These are phyloP conservation scores for Pyrenopolyporus hunteri DNA, from an alignment of 495 filamentous ascomycete species.

Conservation along the genomic window DNA sequence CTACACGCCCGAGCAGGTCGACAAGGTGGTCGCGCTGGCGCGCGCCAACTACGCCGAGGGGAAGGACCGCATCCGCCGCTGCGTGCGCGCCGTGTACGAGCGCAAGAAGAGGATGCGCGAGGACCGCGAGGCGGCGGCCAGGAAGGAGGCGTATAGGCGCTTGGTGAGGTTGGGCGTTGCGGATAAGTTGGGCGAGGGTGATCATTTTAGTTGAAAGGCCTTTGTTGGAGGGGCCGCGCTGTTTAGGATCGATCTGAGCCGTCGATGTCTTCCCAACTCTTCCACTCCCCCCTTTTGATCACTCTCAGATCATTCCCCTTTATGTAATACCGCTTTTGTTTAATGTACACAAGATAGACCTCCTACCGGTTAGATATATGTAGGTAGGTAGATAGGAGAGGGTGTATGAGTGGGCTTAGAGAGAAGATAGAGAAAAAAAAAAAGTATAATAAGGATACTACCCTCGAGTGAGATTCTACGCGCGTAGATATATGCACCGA, in stretches of 20 bases:
- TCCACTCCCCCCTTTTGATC: not conserved
- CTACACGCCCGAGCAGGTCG: slow-evolving; percentile 85
- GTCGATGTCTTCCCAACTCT: not conserved
- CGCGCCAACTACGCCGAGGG: slow-evolving; percentile 87
- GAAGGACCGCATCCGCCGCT: slow-evolving; percentile 71
- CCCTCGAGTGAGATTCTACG: slow-evolving; percentile 5
- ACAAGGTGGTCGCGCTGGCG: slow-evolving; percentile 79
- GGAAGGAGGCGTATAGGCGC: slow-evolving; percentile 53
- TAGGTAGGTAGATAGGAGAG: not conserved
- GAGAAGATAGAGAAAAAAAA: not conserved
- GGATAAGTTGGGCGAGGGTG: slow-evolving; percentile 52
- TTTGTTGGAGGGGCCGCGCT: too few relatives aligned
- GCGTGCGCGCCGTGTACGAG: slow-evolving; percentile 91
- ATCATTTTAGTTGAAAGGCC: slow-evolving; percentile 57
- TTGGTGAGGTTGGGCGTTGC: slow-evolving; percentile 51
- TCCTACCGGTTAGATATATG: slow-evolving; percentile 5
- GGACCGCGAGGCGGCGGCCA: slow-evolving; percentile 59
- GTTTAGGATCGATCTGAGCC: not conserved
- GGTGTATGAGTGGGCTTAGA: slow-evolving; percentile 3
- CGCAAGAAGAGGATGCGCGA: slow-evolving; percentile 76
- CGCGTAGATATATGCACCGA: slow-evolving; percentile 34
- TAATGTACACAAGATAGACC: slow-evolving; percentile 7
- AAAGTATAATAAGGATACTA: slow-evolving; percentile 1
- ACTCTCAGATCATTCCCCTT: too few relatives aligned
- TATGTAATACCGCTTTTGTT: too few relatives aligned